These are phyloP conservation scores for Talaromyces pinophilus DNA, from an alignment of 2,329 filamentous ascomycete genomes.

Conservation along the genomic window DNA sequence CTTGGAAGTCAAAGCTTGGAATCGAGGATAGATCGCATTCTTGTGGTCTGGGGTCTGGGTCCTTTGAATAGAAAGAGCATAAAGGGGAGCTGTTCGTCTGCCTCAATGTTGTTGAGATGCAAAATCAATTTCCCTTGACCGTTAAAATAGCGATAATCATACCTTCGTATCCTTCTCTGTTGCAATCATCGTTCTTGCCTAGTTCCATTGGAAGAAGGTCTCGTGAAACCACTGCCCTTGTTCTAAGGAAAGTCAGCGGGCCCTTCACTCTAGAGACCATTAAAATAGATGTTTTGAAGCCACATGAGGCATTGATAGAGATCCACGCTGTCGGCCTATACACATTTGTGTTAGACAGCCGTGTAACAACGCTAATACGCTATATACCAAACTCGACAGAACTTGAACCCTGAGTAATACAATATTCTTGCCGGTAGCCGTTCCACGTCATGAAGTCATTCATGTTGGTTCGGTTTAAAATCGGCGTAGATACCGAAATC, in stretches of 20 bases:
- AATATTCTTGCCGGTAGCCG: too few species aligned
- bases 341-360: too few species aligned
- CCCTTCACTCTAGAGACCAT: background rate
- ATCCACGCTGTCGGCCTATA: background rate
- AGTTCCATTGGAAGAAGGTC: background rate
- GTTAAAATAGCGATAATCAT: background rate
- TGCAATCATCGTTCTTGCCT: background rate
- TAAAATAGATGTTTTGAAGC: background rate
- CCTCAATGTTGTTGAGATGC: too few species aligned
- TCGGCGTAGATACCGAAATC: conserved; percentile 17
- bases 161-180: background rate
- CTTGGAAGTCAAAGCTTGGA: background rate
- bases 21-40: background rate
- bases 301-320: background rate
- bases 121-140: background rate
- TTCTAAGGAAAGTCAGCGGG: background rate
- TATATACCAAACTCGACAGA: too few species aligned
- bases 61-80: background rate
- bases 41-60: background rate
- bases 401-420: too few species aligned
- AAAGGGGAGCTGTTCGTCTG: background rate
- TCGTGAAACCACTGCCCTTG: background rate
- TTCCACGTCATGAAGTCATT: background rate
- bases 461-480: conserved; percentile 3
- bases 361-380: too few species aligned